A percentile compares a stretch with the other conserved stretches of the same genome.
Evolutionary conservation across 2,329 filamentous ascomycete species (phyloP).

Genomic region (Calonectria pauciramosa): DNA sequence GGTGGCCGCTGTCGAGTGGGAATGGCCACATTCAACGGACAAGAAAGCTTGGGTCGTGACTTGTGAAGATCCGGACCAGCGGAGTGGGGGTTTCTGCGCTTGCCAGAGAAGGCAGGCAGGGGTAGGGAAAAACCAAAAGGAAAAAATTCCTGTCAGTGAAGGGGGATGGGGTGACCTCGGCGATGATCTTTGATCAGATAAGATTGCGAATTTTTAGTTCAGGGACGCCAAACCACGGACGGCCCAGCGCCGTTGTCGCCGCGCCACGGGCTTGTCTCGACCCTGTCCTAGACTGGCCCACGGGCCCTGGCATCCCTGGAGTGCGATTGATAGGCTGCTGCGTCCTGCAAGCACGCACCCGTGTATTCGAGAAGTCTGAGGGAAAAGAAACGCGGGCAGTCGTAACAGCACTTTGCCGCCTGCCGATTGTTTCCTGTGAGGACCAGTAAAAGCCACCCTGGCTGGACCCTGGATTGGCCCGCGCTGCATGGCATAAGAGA

Average conservation of each 20-base stretch:
- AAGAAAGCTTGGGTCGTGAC: constrained; percentile 22
- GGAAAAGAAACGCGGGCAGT: constrained; percentile 2
- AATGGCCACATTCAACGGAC: constrained; percentile 22
- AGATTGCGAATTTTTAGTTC: constrained; percentile 33
- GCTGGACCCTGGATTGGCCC: constrained; percentile 3
- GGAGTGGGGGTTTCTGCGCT: constrained; percentile 33
- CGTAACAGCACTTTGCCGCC: not conserved
- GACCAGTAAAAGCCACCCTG: not conserved
- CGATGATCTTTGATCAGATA: constrained; percentile 54
- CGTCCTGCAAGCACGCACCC: not conserved
- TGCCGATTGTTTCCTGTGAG: not conserved
- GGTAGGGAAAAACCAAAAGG: constrained; percentile 9
- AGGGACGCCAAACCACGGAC: constrained; percentile 19
- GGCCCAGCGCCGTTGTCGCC: constrained; percentile 8
- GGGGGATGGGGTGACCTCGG: constrained; percentile 38
- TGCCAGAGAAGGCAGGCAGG: constrained; percentile 1
- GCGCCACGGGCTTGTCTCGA: constrained; percentile 11
- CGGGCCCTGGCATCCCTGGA: constrained; percentile 13
- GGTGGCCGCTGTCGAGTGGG: constrained; percentile 27
- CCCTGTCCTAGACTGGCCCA: constrained; percentile 7
- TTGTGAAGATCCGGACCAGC: constrained; percentile 24
- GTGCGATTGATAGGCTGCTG: not conserved
- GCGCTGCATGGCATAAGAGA: not conserved
- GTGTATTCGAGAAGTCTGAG: constrained; percentile 10
- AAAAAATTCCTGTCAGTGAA: constrained; percentile 5